Conservation (phyloP, 352 stramenopile genomes). For the Pythium inflatum region DNA sequence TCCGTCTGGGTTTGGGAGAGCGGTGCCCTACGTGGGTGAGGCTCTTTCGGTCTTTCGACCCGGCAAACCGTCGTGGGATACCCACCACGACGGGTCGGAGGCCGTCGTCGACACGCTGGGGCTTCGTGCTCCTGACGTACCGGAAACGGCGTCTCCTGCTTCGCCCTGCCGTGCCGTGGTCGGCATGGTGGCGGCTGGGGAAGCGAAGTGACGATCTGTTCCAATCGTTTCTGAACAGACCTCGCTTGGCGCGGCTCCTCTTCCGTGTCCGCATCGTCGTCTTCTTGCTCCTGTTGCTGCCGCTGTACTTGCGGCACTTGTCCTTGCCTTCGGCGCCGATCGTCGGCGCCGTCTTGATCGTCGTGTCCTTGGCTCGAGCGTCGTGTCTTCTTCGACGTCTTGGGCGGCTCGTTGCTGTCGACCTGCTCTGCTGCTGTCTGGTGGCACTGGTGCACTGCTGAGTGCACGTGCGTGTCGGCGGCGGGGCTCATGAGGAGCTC, state of each 20-base stretch:
- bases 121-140: background rate
- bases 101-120: no score
- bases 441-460: no score
- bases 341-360: background rate
- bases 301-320: no score
- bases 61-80: no score
- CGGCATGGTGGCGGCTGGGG: background rate
- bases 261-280: background rate
- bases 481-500: no score
- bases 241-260: background rate
- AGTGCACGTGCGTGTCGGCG: no score
- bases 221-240: background rate
- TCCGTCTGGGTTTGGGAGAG: no score
- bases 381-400: no score
- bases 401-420: no score
- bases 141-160: background rate
- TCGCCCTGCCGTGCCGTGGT: background rate
- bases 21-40: slow-evolving; percentile 1
- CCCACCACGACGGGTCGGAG: no score
- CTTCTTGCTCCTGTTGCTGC: background rate
- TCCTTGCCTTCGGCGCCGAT: no score
- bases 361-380: background rate
- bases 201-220: background rate
- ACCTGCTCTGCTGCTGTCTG: no score
- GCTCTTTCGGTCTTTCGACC: background rate